phyloP scores from a whole-genome alignment of 345 rosid genomes.

The Clausena lansium region DNA sequence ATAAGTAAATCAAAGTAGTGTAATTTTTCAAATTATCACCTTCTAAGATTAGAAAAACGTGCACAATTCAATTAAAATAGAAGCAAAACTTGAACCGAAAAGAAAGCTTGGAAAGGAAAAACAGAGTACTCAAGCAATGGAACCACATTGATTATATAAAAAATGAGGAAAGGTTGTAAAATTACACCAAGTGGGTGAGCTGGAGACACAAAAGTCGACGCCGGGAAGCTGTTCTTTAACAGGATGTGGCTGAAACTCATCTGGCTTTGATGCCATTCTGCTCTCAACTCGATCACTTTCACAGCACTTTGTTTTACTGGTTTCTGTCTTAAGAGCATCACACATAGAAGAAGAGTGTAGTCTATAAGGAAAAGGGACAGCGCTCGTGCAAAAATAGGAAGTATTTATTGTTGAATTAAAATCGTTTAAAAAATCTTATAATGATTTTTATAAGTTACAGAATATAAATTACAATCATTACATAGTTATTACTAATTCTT shows the following conservation, averaged over 20 bases:
- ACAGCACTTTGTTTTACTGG: neutral
- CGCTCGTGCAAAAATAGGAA: neutral
- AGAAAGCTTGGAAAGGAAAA: neutral
- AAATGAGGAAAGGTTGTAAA: neutral
- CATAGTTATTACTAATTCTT: neutral
- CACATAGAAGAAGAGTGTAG: neutral
- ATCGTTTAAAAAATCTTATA: neutral
- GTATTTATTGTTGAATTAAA: neutral
- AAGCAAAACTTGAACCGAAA: neutral
- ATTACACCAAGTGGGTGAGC: conserved; percentile 83
- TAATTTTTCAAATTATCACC: neutral
- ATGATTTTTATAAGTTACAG: neutral
- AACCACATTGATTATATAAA: neutral
- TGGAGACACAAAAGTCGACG: conserved; percentile 68
- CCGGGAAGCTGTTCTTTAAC: conserved; percentile 88
- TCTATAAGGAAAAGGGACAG: neutral
- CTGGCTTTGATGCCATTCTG: conserved; percentile 35
- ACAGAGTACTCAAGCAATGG: neutral
- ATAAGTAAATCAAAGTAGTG: neutral
- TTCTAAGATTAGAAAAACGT: neutral
- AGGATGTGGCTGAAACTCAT: conserved; percentile 76
- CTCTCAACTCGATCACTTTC: neutral
- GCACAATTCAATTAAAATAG: neutral
- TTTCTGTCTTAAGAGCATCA: neutral
- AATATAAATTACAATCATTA: neutral